Base-by-base conservation (phyloP, 306 rosid genomes). In the Vigna reflexopilosa region DNA sequence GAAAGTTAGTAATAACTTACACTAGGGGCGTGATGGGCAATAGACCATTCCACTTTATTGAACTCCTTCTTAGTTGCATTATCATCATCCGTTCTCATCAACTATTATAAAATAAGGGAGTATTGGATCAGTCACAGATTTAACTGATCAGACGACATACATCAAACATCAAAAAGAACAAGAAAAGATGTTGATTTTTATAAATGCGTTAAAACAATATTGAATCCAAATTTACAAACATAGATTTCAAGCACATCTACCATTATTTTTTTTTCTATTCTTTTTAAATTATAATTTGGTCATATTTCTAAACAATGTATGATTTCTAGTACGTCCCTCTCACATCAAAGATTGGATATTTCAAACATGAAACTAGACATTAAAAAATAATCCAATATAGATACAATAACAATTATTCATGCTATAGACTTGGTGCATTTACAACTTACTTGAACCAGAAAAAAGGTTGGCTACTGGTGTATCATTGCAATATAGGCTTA, bases 1-100 rank as follows among this genome's bases (percentile, higher is more conserved):
- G 38, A 5, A 83, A 83, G 90, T 86, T 84, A 89, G 78, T 57
- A 84, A 80, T 62, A 84, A 80, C 92, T 86, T 86, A 92, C 98
- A 51, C 83, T 87, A 77, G 98, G 98, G 40, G 83, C 61, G 66
- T 72, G 83, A 78, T 86, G 91, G 73, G 75, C 83, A 73, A 95
- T 86, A 55, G 93, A 87, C 98, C 97, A 95, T 49, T 89, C 97
- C 81, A 88, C 89, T 77, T 85, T 78, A 83, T 95, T 95, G 83
- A 92, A 92, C 86, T 95, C 98, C 86, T 87, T 88, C 91, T 82
- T 89, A 61, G 85, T 72, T 70, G 83, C 83, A 76, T 70, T 71
- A 56, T 83, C 83, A 14, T 84, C 84, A 54, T 80, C 84, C 36
- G 84, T 65, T 71, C 75, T 82, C 77, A 89, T 75, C 84, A 92